These are phyloP conservation scores for Suillus cothurnatus DNA, from an alignment of 768 basidiomycete species.

Conservation along the genomic window DNA sequence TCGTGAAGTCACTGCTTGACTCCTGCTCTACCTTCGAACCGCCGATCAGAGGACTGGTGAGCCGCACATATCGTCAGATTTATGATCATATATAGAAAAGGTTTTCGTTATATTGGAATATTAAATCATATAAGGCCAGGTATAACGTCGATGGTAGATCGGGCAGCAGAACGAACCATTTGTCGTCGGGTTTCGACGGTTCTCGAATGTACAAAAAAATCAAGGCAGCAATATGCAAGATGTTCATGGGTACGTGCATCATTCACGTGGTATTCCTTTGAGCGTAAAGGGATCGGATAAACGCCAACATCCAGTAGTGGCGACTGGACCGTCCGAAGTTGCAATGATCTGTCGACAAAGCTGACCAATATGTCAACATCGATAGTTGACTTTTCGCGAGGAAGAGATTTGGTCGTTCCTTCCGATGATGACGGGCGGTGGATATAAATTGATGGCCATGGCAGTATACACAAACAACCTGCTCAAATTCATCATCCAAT, in stretches of 20 bases:
- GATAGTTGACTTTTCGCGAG: neutral
- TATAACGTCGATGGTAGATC: neutral
- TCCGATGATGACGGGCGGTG: neutral
- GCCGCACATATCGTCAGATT: too few species aligned
- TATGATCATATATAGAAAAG: too few species aligned
- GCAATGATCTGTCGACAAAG: neutral
- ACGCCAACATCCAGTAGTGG: neutral
- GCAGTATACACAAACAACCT: slow-evolving; percentile 16
- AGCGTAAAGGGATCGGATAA: neutral
- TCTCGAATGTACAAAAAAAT: neutral
- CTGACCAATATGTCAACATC: neutral
- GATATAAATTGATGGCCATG: slow-evolving; percentile 19
- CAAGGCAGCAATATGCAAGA: neutral
- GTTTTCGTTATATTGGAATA: too few species aligned
- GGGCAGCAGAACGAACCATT: neutral
- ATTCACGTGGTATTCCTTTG: neutral
- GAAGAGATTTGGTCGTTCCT: neutral
- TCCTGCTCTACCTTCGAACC: neutral
- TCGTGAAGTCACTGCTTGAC: neutral
- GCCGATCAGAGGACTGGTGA: too few species aligned
- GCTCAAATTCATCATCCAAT: slow-evolving; percentile 11
- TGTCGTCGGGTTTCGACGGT: neutral
- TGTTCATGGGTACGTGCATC: neutral
- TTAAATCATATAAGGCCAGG: too few species aligned
- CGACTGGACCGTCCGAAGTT: neutral